Conservation (phyloP, 768 basidiomycete species). For the Holtermannia corniformis region DNA sequence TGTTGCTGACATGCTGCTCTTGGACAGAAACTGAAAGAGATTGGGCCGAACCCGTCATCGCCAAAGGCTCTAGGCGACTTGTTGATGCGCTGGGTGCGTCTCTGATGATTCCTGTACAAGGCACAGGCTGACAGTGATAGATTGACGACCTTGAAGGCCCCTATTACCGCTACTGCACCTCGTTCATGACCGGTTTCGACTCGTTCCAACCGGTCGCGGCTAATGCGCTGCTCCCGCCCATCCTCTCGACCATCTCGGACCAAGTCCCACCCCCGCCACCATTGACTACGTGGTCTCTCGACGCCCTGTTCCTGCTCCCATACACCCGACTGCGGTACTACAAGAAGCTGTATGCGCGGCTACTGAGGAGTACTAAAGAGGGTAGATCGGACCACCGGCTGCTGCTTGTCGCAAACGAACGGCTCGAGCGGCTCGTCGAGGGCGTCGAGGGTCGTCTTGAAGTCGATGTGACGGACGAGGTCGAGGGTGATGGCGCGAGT, state of each 20-base stretch:
- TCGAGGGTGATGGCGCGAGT: not conserved
- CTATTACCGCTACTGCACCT: conserved; percentile 69
- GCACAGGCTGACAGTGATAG: conserved; percentile 43
- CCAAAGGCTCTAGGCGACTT: conserved; percentile 91
- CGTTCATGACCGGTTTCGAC: conserved; percentile 70
- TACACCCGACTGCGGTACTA: conserved; percentile 80
- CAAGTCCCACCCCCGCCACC: conserved; percentile 52
- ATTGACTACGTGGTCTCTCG: conserved; percentile 61
- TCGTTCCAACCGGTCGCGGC: conserved; percentile 66
- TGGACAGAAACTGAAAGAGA: conserved; percentile 78
- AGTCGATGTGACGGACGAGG: conserved; percentile 47
- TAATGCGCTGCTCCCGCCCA: conserved; percentile 60
- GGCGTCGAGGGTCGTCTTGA: conserved; percentile 55
- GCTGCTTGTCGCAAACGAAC: conserved; percentile 67
- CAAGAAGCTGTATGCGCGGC: conserved; percentile 72
- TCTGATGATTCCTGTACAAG: not conserved
- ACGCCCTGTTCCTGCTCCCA: conserved; percentile 78
- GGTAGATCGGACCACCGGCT: conserved; percentile 79
- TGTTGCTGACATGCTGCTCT: conserved; percentile 6
- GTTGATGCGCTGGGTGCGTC: conserved; percentile 87
- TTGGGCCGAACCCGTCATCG: conserved; percentile 81
- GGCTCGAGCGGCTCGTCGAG: conserved; percentile 62
- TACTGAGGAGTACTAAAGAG: conserved; percentile 75
- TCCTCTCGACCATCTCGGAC: conserved; percentile 61
- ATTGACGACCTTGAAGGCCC: conserved; percentile 84